Percentiles rank a stretch among this genome's conserved stretches.
phyloP scores from a whole-genome alignment of 257 asterid genomes.

The Apocynum venetum region DNA sequence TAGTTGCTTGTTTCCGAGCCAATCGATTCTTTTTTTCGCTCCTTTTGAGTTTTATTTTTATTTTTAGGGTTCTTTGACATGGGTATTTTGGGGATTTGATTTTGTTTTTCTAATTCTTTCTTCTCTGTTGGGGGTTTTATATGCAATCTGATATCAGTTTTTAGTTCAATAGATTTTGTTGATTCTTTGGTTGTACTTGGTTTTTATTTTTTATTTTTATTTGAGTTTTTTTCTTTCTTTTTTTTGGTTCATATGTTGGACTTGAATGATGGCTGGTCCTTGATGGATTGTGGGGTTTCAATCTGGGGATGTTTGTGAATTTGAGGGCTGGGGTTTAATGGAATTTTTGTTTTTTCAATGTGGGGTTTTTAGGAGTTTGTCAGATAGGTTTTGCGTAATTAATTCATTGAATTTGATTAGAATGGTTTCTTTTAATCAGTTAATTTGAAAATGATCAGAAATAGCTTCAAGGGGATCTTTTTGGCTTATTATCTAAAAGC shows the following conservation, averaged over 20 bases:
- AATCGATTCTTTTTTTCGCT: background rate
- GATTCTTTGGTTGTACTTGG: background rate
- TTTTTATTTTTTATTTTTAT: background rate
- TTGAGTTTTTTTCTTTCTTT: background rate
- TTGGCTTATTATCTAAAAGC: background rate
- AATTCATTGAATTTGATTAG: background rate
- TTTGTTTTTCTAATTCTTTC: slow-evolving; percentile 4
- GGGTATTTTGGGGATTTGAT: slow-evolving; percentile 20
- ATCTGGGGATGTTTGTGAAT: slow-evolving; percentile 16
- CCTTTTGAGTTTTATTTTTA: no score
- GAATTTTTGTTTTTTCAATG: slow-evolving; percentile 12
- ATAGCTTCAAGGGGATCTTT: slow-evolving; percentile 6
- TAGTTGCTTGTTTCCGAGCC: background rate
- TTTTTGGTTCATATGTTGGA: background rate
- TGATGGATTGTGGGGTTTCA: slow-evolving; percentile 10
- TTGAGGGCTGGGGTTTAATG: slow-evolving; percentile 39
- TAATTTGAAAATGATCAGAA: slow-evolving; percentile 8
- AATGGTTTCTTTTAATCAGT: background rate
- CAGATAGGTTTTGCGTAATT: slow-evolving; percentile 17
- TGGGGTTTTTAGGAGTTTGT: slow-evolving; percentile 15
- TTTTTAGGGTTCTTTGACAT: slow-evolving; percentile 15
- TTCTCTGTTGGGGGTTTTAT: slow-evolving; percentile 11
- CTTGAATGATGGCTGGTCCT: slow-evolving; percentile 10
- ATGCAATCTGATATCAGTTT: background rate
- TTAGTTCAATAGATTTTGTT: slow-evolving; percentile 2